A percentile compares a stretch with the other conserved stretches of the same genome.
Conservation (phyloP, 202 grass and related monocot genomes). For the Thinopyrum obtusiflorum region DNA sequence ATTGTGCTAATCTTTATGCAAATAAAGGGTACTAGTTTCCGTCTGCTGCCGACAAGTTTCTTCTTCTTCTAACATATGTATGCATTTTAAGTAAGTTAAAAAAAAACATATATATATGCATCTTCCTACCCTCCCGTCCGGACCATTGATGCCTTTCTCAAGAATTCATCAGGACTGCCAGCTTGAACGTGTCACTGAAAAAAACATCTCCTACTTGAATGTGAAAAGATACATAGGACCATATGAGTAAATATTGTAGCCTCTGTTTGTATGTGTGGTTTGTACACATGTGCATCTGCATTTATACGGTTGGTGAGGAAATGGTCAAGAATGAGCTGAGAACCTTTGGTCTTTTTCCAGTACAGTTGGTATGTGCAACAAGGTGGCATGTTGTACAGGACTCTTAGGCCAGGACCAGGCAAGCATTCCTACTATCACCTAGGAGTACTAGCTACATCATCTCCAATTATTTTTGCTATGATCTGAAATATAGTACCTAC, state of each 20-base stretch:
- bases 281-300: slow-evolving; percentile 33
- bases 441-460: not conserved
- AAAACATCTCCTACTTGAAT: not conserved
- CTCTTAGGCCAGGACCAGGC: slow-evolving; percentile 6
- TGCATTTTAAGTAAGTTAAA: too few species aligned
- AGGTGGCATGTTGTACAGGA: slow-evolving; percentile 8
- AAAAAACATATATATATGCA: not conserved
- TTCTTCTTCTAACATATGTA: not conserved
- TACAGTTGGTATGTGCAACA: slow-evolving; percentile 5
- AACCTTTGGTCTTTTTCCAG: slow-evolving; percentile 14
- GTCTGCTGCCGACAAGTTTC: not conserved
- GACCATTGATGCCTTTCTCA: too few species aligned
- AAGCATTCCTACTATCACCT: slow-evolving; percentile 16
- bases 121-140: too few species aligned
- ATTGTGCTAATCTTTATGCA: not conserved
- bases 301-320: slow-evolving; percentile 46
- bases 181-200: not conserved
- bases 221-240: not conserved
- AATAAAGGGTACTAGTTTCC: not conserved
- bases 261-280: slow-evolving; percentile 18
- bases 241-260: not conserved
- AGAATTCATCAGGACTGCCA: too few species aligned
- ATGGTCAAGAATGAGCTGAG: slow-evolving; percentile 28
- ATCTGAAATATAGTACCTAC: not conserved
- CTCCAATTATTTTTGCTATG: not conserved